Evolutionary conservation across 768 basidiomycete species (phyloP), one percentile per base, ranked within the genome.

Genomic region (Plicaturopsis crispa): DNA sequence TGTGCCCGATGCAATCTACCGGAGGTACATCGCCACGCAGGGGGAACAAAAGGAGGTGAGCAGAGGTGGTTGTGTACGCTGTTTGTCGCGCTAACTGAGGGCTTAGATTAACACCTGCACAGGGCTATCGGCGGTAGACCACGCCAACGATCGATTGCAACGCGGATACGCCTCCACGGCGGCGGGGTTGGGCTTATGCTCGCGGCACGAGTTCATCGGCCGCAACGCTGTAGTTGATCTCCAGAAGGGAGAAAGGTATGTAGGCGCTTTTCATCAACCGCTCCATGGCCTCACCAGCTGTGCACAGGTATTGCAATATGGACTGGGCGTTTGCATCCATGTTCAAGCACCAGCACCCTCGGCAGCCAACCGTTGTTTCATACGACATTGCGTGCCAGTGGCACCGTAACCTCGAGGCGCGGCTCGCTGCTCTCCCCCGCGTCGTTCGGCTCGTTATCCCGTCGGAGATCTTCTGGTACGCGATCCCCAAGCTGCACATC

Each of bases 381-480:
- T 48, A 48, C 22, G 45, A 48, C 24, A 45, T 45, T 20, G 40
- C 40, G 7, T 45, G 44, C 20, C 44, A 45, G 21, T 45, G 26
- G 5, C 13, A 8, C 10, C 7, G 6, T 12, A 23, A 37, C 18
- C 19, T 42, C n/a, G 19, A 17, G 24, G 16, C 31, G 16, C 42
- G 33, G 1, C 23, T 43, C 20, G 6, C 1, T 3, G 5, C 24
- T 21, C 12, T 38, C 8, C 42, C 42, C 1, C 20, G 21, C 6
- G 4, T 11, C 17, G 20, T 43, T 20, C 31, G 22, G 2, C 22
- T 57, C 6, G 36, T 42, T 24, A 37, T 52, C 1, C 54, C 54
- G 0, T 55, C 55, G 24, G 54, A 57, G 34, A 57, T 55, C 21
- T 46, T 42, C 2, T 56, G 31, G 50, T 48, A 10, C 46, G 42